Conservation (phyloP, 2,329 filamentous ascomycete species). For the Dothiorella sarmentorum region DNA sequence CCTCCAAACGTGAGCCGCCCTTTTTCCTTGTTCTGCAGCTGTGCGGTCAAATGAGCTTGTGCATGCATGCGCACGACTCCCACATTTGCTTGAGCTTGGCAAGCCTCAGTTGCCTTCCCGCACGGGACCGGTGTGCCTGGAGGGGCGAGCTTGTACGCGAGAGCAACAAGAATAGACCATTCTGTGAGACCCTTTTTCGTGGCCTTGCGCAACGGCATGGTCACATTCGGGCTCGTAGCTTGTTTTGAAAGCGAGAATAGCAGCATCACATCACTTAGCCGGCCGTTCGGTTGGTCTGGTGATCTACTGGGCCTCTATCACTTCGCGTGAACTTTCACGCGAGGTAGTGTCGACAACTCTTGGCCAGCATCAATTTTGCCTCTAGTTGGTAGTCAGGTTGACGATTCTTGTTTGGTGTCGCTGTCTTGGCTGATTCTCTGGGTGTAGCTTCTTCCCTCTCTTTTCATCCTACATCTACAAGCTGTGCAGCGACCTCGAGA, state of each 20-base stretch:
- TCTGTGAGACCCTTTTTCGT: background rate
- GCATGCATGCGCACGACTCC: background rate
- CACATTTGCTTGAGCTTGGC: background rate
- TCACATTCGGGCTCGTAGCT: background rate
- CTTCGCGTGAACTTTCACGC: too few species aligned
- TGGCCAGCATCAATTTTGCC: too few species aligned
- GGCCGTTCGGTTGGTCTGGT: background rate
- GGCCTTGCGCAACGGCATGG: background rate
- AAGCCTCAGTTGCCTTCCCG: background rate
- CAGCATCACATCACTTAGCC: background rate
- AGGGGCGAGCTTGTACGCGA: background rate
- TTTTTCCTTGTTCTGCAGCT: background rate
- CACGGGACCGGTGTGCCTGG: background rate
- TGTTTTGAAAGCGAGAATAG: background rate
- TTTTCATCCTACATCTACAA: constrained; percentile 79
- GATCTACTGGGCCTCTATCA: too few species aligned
- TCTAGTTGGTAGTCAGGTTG: background rate
- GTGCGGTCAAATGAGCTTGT: background rate
- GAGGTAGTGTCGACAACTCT: too few species aligned
- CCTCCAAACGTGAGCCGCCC: constrained; percentile 56
- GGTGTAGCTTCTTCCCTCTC: constrained; percentile 64
- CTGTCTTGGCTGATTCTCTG: background rate
- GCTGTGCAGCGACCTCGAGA: constrained; percentile 61
- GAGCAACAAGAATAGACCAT: background rate
- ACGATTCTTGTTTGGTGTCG: background rate